Base-by-base conservation (phyloP, 148 eudicot genomes). In the Camellia sinensis region DNA sequence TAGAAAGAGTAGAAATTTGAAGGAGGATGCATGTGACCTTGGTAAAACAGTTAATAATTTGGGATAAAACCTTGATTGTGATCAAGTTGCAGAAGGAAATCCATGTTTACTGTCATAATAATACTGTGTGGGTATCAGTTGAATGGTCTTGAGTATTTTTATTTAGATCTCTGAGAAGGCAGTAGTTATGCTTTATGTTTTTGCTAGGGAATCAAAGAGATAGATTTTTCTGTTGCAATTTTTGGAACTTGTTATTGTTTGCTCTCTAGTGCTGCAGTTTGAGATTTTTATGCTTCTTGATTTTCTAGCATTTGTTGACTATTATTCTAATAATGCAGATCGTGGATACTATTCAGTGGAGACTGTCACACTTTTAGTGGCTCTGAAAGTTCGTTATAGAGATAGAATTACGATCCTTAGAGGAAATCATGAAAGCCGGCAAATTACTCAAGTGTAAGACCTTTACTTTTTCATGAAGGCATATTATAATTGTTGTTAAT, bases 351-450 rank as follows among this genome's bases (percentile, higher is more conserved):
- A 92, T 74, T 92, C 94, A 15, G 94, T 92, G 78, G 97, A 94
- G 87, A 92, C 97, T n/a, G 98, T 94, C 76, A 84, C 95, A 63
- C 97, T 94, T 57, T 84, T 94, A 82, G 98, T 94, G 84, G 97
- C 98, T 65, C 81, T 94, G 80, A 94, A 94, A 88, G 95, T 92
- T 77, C 98, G 95, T 73, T 92, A 92, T 74, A 87, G 98, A 81
- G 95, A 92, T 78, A 90, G 98, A 87, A 90, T 92, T 81, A 94
- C 98, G n/a, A 92, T 92, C 75, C 93, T 94, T 50, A 89, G 98
- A 84, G 98, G 97, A 78, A 94, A 94, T 84, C 98, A 92, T 82
- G 98, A 92, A 83, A 93, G 98, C 79, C 94, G 98, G 52, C 98
- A 94, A 80, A 94, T 93, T 69, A 93, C 97, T 86, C 98, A 91